Evolutionary conservation across 2,329 filamentous ascomycete genomes (phyloP), one percentile per base, ranked within the genome.

Genomic region (Talaromyces atroroseus): DNA sequence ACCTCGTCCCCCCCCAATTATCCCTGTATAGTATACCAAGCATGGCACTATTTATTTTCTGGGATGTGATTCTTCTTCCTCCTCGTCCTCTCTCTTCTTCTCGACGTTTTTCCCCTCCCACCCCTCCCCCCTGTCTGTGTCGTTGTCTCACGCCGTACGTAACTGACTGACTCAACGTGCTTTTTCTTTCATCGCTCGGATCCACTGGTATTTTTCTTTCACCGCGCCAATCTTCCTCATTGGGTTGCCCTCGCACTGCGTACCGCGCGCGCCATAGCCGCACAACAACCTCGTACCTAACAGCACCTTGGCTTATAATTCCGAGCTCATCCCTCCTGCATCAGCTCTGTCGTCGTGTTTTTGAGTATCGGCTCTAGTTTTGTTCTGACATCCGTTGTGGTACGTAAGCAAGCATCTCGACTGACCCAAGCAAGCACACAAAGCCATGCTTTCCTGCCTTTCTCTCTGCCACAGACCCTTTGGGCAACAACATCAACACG

Each of bases 251-350:
- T n/a, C n/a, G n/a, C n/a, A n/a, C n/a, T n/a, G n/a, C 24, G 18
- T 48, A 54, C 52, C 52, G 52, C 52, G 52, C 52, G 52, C 52
- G 52, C 52, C 52, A 24, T 47, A 42, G 42, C 52, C 44, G 52
- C 48, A 40, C 52, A 54, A 54, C 32, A 14, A 46, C 50, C 40
- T 52, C 40, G 40, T 18, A 16, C 36, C 36, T 40, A 20, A 36
- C n/a, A 42, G 36, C 4, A 40, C 18, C 38, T 42, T 18, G 38
- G 11, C 38, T 42, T 23, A 44, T 44, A 44, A 44, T 20, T 44
- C 40, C 4, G 18, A 21, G 1, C 20, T 20, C 18, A 18, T 21
- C 18, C 40, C 40, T 44, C 40, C 20, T 4, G 10, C 40, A 10
- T 10, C n/a, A 42, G n/a, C n/a, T 18, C 18, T 23, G 3, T 12